phyloP scores from a whole-genome alignment of 495 filamentous ascomycete genomes.

The Mycothermus thermophilus region DNA sequence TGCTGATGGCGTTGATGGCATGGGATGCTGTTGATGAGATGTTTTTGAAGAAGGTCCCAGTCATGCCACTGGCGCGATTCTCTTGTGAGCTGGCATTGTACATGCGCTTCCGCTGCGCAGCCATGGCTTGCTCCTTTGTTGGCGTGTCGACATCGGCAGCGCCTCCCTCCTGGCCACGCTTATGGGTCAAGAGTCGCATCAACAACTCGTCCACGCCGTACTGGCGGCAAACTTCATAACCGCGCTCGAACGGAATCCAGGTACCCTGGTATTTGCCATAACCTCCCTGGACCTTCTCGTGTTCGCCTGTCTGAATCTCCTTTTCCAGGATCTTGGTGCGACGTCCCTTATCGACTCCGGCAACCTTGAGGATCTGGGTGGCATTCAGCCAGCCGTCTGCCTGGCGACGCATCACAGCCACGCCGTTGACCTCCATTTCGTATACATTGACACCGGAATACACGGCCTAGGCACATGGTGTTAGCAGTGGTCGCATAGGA shows the following conservation, averaged over 20 bases:
- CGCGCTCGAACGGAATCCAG: conserved; percentile 87
- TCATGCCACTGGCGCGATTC: conserved; percentile 47
- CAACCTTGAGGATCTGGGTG: conserved; percentile 92
- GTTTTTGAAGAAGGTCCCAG: conserved; percentile 87
- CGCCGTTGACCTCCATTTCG: conserved; percentile 87
- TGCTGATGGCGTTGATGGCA: conserved; percentile 88
- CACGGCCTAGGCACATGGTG: conserved; percentile 47
- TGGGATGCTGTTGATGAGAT: conserved; percentile 86
- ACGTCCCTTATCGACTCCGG: conserved; percentile 90
- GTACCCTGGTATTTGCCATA: conserved; percentile 99
- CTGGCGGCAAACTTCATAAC: conserved; percentile 81
- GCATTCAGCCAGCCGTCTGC: conserved; percentile 90
- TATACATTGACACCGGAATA: conserved; percentile 94
- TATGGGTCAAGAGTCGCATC: conserved; percentile 73
- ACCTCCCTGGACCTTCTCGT: conserved; percentile 96
- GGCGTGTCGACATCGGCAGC: conserved; percentile 63
- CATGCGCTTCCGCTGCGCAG: conserved; percentile 82
- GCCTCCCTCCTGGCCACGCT: conserved; percentile 68
- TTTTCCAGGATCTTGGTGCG: conserved; percentile 95
- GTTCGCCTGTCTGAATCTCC: conserved; percentile 86
- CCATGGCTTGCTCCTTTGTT: conserved; percentile 99
- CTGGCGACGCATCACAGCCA: conserved; percentile 89
- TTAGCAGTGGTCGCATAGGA: too few species aligned
- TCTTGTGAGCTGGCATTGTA: conserved; percentile 61
- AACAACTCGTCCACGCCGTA: conserved; percentile 87